A percentile compares a stretch with the other conserved stretches of the same genome.
Conservation (phyloP, 306 rosid species). For the Benincasa hispida region DNA sequence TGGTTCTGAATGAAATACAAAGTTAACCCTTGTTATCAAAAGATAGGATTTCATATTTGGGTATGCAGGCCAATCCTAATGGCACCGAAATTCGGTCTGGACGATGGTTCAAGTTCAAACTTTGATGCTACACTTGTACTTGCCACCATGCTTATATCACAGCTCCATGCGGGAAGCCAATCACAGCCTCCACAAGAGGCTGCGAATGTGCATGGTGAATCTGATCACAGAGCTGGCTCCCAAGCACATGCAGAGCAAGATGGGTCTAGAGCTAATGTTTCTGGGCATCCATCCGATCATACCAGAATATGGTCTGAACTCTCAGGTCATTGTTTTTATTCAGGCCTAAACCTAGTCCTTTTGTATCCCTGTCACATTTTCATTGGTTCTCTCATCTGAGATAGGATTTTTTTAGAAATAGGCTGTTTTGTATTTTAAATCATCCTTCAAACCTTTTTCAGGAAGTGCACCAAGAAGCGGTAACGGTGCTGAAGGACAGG, state of each 20-base stretch:
- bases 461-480: constrained; percentile 51
- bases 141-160: constrained; percentile 90
- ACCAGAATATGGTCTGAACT: constrained; percentile 95
- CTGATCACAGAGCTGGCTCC: constrained; percentile 38
- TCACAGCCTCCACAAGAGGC: constrained; percentile 45
- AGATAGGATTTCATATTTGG: background rate
- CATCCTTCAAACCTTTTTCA: constrained; percentile 12
- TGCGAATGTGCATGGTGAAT: constrained; percentile 26
- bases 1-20: background rate
- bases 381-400: background rate
- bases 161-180: constrained; percentile 43
- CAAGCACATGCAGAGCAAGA: constrained; percentile 23
- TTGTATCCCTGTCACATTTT: background rate
- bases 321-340: constrained; percentile 44
- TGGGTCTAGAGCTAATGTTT: constrained; percentile 33
- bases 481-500: constrained; percentile 38
- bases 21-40: background rate
- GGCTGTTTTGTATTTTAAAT: background rate
- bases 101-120: constrained; percentile 64
- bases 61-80: constrained; percentile 72
- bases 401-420: background rate
- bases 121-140: constrained; percentile 88
- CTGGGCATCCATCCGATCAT: constrained; percentile 80
- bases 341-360: background rate
- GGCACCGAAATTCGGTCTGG: constrained; percentile 86